These are phyloP conservation scores for Botrytis galanthina DNA, from an alignment of 2,329 filamentous ascomycete species.

Conservation along the genomic window DNA sequence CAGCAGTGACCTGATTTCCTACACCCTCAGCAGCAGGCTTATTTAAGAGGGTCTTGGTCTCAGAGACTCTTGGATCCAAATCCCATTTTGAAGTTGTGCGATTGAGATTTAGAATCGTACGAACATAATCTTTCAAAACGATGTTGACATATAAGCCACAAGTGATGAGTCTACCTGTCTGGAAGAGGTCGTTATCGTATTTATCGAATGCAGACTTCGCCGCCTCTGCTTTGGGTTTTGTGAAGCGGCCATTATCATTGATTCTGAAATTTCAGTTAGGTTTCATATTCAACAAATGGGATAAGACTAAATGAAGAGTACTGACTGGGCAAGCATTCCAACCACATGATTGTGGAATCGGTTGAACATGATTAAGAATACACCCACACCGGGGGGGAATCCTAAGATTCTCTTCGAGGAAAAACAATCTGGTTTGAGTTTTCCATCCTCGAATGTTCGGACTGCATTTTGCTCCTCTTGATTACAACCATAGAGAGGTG, in stretches of 20 bases:
- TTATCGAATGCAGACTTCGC: conserved; percentile 58
- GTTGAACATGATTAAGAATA: conserved; percentile 75
- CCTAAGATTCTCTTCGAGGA: conserved; percentile 68
- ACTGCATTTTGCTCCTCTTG: conserved; percentile 29
- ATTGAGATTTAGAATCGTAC: conserved; percentile 50
- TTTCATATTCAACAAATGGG: neutral
- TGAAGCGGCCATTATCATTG: conserved; percentile 80
- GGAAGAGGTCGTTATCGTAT: conserved; percentile 75
- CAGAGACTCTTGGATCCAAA: conserved; percentile 67
- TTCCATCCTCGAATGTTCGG: conserved; percentile 64
- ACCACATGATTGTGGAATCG: conserved; percentile 78
- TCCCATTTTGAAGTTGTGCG: conserved; percentile 43
- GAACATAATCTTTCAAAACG: conserved; percentile 71
- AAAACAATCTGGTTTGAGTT: conserved; percentile 69
- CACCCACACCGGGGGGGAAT: conserved; percentile 69
- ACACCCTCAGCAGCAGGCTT: conserved; percentile 48
- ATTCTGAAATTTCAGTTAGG: conserved; percentile 47
- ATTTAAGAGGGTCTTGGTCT: conserved; percentile 51
- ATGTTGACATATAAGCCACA: conserved; percentile 76
- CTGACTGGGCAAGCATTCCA: conserved; percentile 62
- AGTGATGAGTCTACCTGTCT: conserved; percentile 72
- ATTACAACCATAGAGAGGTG: conserved; percentile 45
- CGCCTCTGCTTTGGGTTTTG: conserved; percentile 57
- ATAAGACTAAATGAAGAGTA: neutral
- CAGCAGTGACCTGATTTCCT: conserved; percentile 78